Base-by-base conservation (phyloP, 1,139 yeast species). In the Candida tetrigidarum region DNA sequence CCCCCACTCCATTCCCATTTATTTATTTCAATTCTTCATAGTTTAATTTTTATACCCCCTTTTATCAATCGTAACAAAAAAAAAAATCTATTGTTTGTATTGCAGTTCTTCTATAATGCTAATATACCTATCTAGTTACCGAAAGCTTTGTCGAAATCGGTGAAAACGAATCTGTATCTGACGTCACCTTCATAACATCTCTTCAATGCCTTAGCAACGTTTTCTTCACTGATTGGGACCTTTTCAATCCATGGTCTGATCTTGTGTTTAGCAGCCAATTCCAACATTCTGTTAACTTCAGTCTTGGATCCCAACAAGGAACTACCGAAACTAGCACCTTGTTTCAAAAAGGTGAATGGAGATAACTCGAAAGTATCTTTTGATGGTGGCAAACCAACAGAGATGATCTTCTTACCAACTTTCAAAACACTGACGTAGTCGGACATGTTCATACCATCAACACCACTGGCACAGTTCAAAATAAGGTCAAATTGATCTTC, bases 161-260 rank as follows among this genome's bases (percentile, higher is more conserved):
- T 76, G 56, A 84, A 67, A 8, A 83, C 84, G 57, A 81, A 77
- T 69, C 90, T 79, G 62, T 83, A 85, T 53, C 78, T 76, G 46
- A 81, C 85, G 50, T 83, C 84, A 55, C 83, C 82, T 47, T 51
- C 63, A 12, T 57, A 58, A 40, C 63, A 57, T 53, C 71, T 65
- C 27, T 63, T 55, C 54, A 71, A 63, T 3, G 68, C 75, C 32
- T 49, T 53, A 18, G 58, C 51, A 40, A 63, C 58, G 44, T 59
- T 61, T 49, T 55, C 60, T 54, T 60, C 75, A 50, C 59, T 57
- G 44, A 74, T 67, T 32, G 74, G 74, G 34, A 73, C 57, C 48
- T 61, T 67, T 58, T 75, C 79, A 44, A 71, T 60, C 71, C 74
- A 66, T 32, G 78, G 76, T 55, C 63, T 66, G 46, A 75, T 58